These are phyloP conservation scores for Xylaria sp. DNA, from an alignment of 2,329 filamentous ascomycete species.

Conservation along the genomic window DNA sequence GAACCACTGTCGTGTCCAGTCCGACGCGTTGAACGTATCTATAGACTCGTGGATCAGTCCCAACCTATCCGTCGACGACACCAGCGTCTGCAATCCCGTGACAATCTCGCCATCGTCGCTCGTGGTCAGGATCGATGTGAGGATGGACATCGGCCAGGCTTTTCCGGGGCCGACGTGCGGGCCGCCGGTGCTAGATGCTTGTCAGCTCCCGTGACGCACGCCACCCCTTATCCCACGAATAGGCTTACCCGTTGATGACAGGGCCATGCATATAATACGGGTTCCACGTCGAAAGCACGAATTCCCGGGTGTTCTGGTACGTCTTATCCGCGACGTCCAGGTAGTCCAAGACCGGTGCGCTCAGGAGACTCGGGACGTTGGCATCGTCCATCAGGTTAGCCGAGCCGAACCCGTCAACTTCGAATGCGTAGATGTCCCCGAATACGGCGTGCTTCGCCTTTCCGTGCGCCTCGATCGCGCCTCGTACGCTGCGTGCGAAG, in stretches of 20 bases:
- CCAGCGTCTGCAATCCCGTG: conserved; percentile 37
- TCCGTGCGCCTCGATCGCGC: conserved; percentile 69
- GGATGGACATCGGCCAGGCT: conserved; percentile 86
- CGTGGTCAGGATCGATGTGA: conserved; percentile 75
- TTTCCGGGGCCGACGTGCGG: conserved; percentile 63
- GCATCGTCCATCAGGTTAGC: conserved; percentile 63
- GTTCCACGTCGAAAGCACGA: conserved; percentile 72
- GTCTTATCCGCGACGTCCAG: conserved; percentile 49
- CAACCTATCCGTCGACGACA: conserved; percentile 37
- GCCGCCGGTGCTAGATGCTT: conserved; percentile 45
- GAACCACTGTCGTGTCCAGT: conserved; percentile 47
- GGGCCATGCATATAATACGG: conserved; percentile 69
- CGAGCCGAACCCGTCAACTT: conserved; percentile 68
- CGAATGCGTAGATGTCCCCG: conserved; percentile 68
- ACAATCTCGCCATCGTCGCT: conserved; percentile 39
- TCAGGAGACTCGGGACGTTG: conserved; percentile 61
- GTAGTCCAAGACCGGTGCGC: conserved; percentile 60
- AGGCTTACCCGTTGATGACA: conserved; percentile 48
- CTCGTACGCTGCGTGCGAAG: conserved; percentile 61
- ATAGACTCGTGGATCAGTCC: conserved; percentile 49
- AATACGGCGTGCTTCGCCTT: conserved; percentile 63
- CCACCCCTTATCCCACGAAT: no score
- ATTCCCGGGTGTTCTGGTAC: conserved; percentile 76
- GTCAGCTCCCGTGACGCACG: conserved; percentile 15
- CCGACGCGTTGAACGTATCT: conserved; percentile 40